These are phyloP conservation scores for Fusarium guadeloupense DNA, from an alignment of 2,329 filamentous ascomycete genomes.

Conservation along the genomic window DNA sequence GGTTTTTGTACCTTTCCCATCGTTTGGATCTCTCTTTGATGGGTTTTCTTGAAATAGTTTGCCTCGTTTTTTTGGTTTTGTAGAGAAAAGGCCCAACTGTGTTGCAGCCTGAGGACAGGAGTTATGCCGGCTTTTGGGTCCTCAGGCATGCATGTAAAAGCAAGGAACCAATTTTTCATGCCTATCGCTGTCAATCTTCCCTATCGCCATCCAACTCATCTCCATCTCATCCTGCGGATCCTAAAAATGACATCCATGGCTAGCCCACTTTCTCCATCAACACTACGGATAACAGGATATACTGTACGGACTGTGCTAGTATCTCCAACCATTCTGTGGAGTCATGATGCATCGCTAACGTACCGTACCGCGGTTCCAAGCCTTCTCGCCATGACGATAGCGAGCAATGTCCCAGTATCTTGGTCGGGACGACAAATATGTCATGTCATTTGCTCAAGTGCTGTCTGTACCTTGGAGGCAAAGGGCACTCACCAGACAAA, in stretches of 20 bases:
- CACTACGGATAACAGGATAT: neutral
- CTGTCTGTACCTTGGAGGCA: neutral
- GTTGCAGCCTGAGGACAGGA: neutral
- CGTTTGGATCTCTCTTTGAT: constrained; percentile 2
- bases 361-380: constrained; percentile 9
- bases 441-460: neutral
- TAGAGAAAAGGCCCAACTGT: neutral
- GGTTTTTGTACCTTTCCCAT: constrained; percentile 7
- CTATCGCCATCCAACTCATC: constrained; percentile 15
- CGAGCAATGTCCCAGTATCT: neutral
- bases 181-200: constrained; percentile 7
- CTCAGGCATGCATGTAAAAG: neutral
- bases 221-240: constrained; percentile 26
- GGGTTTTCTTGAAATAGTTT: neutral
- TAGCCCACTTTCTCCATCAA: constrained; percentile 17
- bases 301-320: constrained; percentile 10
- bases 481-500: constrained; percentile 15
- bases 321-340: constrained; percentile 19
- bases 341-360: constrained; percentile 6
- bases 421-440: constrained; percentile 1
- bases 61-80: neutral
- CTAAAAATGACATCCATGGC: constrained; percentile 30
- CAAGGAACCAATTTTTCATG: neutral
- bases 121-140: neutral
- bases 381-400: constrained; percentile 13